phyloP scores from a whole-genome alignment of 768 basidiomycete genomes.

The Leucocoprinus leucothites region DNA sequence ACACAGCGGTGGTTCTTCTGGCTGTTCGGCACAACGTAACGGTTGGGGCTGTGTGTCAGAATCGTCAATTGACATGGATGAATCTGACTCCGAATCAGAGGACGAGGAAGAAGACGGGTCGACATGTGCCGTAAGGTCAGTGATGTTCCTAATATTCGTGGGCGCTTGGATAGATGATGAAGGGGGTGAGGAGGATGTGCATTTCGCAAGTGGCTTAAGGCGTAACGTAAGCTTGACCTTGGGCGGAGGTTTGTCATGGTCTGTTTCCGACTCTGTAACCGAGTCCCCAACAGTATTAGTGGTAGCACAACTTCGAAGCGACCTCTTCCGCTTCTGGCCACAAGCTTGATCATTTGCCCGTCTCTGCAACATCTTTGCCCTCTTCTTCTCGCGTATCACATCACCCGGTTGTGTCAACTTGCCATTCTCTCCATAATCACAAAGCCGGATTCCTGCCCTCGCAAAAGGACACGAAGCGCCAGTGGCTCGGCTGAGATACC shows the following conservation, averaged over 20 bases:
- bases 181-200: constrained; percentile 13
- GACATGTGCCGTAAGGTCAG: constrained; percentile 40
- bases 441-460: constrained; percentile 67
- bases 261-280: constrained; percentile 34
- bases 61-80: constrained; percentile 41
- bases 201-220: constrained; percentile 34
- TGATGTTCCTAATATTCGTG: constrained; percentile 16
- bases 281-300: constrained; percentile 16
- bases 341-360: constrained; percentile 23
- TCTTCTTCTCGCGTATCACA: constrained; percentile 25
- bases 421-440: constrained; percentile 58
- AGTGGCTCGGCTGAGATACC: constrained; percentile 75
- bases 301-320: constrained; percentile 33
- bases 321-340: constrained; percentile 43
- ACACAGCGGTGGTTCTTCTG: constrained; percentile 43
- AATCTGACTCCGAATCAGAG: constrained; percentile 28
- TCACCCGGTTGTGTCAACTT: constrained; percentile 22
- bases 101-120: constrained; percentile 28
- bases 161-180: constrained; percentile 3
- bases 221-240: constrained; percentile 73
- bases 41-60: constrained; percentile 36
- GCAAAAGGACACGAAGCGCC: constrained; percentile 77
- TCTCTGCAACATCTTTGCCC: constrained; percentile 19
- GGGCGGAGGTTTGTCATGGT: constrained; percentile 43
- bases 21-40: constrained; percentile 12